A percentile compares a stretch with the other conserved stretches of the same genome.
These are phyloP conservation scores for Solanum habrochaites DNA, from an alignment of 257 asterid genomes.

Conservation along the genomic window DNA sequence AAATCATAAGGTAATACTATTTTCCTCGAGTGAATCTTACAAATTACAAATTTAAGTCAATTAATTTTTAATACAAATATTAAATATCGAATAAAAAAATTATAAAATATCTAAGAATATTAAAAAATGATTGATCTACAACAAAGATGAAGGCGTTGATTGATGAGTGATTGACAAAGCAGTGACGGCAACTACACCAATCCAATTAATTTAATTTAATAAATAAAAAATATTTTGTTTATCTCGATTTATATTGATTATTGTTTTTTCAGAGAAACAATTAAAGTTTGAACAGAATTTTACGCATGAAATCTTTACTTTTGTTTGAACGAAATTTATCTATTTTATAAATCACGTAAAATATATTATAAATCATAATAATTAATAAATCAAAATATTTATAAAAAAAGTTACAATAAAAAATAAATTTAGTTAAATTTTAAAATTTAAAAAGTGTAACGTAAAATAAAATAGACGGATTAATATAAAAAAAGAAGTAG, in stretches of 20 bases:
- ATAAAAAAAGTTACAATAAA: fast-evolving
- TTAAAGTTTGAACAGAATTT: too few relatives aligned
- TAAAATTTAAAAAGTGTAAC: not conserved
- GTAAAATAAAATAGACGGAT: fast-evolving
- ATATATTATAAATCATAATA: too few relatives aligned
- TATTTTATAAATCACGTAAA: fast-evolving
- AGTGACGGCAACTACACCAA: conserved; percentile 12
- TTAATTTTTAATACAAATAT: fast-evolving
- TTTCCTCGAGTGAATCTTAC: not conserved
- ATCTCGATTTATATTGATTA: too few relatives aligned
- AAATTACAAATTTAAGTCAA: not conserved
- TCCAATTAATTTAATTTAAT: not conserved
- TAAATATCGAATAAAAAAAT: not conserved
- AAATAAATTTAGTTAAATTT: too few relatives aligned
- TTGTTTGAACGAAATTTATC: too few relatives aligned
- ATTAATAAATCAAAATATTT: too few relatives aligned
- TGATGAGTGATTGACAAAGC: conserved; percentile 8
- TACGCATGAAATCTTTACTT: fast-evolving
- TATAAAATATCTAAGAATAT: not conserved
- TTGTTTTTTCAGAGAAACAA: fast-evolving
- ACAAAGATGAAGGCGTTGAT: not conserved
- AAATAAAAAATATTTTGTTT: not conserved
- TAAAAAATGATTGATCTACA: not conserved
- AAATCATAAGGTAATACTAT: fast-evolving
- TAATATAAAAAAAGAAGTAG: not conserved